A percentile compares a stretch with the other conserved stretches of the same genome.
Conservation (phyloP, 208 protist species). For the Acanthamoeba lenticulata region DNA sequence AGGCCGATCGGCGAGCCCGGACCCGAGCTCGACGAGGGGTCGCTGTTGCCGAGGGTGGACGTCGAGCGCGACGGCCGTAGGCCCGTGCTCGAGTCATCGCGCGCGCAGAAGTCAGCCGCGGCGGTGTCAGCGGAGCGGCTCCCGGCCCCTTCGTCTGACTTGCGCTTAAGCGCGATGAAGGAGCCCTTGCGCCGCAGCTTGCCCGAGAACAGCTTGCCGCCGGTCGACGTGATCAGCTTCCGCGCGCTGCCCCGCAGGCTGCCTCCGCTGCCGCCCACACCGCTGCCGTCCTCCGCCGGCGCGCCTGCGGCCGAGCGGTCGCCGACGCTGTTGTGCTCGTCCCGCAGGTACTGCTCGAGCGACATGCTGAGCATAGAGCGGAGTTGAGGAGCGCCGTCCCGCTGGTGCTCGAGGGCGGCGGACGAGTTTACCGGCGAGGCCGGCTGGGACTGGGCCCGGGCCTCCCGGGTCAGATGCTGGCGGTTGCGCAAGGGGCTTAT, state of each 20-base stretch:
- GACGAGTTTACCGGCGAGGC: background rate
- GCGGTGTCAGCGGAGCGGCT: no score
- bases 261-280: background rate
- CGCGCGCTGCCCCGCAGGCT: background rate
- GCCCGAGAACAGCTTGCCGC: constrained; percentile 22
- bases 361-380: background rate
- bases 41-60: no score
- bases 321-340: background rate
- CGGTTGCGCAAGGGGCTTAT: no score
- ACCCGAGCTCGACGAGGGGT: no score
- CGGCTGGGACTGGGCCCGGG: background rate
- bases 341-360: background rate
- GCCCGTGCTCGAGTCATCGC: no score
- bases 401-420: background rate
- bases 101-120: no score
- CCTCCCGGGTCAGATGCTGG: no score
- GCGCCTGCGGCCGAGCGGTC: background rate
- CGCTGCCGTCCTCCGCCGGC: background rate
- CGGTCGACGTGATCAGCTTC: background rate
- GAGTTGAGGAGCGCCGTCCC: background rate
- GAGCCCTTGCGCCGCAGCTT: constrained; percentile 10
- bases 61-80: no score
- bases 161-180: background rate
- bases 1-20: background rate
- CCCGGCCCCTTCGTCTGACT: background rate